Evolutionary conservation across 257 asterid genomes (phyloP).

Genomic region (Gardenia jasminoides): DNA sequence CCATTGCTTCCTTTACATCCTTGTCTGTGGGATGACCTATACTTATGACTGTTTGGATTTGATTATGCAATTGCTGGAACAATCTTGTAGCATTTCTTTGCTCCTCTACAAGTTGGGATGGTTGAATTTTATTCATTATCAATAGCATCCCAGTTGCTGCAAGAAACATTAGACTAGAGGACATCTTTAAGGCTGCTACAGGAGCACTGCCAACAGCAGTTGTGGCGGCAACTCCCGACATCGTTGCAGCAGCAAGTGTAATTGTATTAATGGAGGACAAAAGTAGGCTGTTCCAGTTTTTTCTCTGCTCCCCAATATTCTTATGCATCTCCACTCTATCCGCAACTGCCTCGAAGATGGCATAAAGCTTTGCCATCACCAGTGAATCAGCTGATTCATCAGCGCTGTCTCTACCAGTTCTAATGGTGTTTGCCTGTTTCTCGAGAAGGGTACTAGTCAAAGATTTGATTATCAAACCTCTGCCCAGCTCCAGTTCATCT

Average conservation of each 20-base stretch:
- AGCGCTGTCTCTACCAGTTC: not conserved
- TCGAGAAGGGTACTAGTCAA: not conserved
- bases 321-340: slow-evolving; percentile 42
- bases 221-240: slow-evolving; percentile 16
- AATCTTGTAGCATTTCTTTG: slow-evolving; percentile 63
- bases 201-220: slow-evolving; percentile 20
- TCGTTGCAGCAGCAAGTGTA: slow-evolving; percentile 36
- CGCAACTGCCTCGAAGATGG: slow-evolving; percentile 35
- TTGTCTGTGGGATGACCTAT: slow-evolving; percentile 29
- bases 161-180: slow-evolving; percentile 43
- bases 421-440: not conserved
- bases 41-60: slow-evolving; percentile 39
- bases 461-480: not conserved
- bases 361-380: slow-evolving; percentile 26
- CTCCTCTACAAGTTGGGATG: slow-evolving; percentile 80
- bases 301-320: slow-evolving; percentile 41
- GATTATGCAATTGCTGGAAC: slow-evolving; percentile 50
- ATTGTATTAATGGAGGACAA: slow-evolving; percentile 31
- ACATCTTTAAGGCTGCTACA: slow-evolving; percentile 34
- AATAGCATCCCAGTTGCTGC: slow-evolving; percentile 45
- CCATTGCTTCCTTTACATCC: slow-evolving; percentile 55
- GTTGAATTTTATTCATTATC: slow-evolving; percentile 50
- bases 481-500: slow-evolving; percentile 3
- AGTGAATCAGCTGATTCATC: not conserved
- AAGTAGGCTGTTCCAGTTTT: slow-evolving; percentile 42